Base-by-base conservation (phyloP, 805 yeast species). In the Cephaloascus fragrans region DNA sequence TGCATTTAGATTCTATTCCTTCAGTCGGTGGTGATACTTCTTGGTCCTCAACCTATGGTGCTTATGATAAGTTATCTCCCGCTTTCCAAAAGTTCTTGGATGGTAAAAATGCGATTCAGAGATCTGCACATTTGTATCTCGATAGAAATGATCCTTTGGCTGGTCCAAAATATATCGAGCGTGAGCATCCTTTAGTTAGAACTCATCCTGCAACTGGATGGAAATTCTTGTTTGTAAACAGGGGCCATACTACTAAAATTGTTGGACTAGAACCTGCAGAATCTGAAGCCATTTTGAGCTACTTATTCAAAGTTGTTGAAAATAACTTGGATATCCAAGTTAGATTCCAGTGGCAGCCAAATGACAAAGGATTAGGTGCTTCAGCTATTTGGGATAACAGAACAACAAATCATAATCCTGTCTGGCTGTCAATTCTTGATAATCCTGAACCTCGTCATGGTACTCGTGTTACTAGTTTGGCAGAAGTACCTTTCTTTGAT, bases 161-260 rank as follows among this genome's bases (percentile, higher is more conserved):
- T 40, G 70, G 72, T n/a, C 69, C 67, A 15, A 63, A 64, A 41
- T 64, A 64, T 39, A 60, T 75, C 39, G 77, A 67, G 46, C 67
- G 79, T 53, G 72, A 67, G 42, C 84, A 78, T 55, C 83, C 82
- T 3, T 45, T 78, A 19, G 69, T 78, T 28, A 69, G 83, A 58
- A 74, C 81, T 32, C 79, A 79, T 47, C 83, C 84, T 8, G 79
- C 70, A 12, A 77, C 83, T 20, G 81, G 81, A 34, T 67, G 76
- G 73, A 78, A 77, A 55, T 59, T 77, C 1, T 56, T 77, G 45
- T 77, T 61, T 43, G 73, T 75, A 34, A 75, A 75, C 55, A 64
- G 76, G 36, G 57, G 63, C 17, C 64, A 66, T 67, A 75, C 79
- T 12, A 59, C 51, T 34, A 61, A 73, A 42, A 75, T 76, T 41